Base-by-base conservation (phyloP, 768 basidiomycete species). In the Omphalotus guepiniiformis region DNA sequence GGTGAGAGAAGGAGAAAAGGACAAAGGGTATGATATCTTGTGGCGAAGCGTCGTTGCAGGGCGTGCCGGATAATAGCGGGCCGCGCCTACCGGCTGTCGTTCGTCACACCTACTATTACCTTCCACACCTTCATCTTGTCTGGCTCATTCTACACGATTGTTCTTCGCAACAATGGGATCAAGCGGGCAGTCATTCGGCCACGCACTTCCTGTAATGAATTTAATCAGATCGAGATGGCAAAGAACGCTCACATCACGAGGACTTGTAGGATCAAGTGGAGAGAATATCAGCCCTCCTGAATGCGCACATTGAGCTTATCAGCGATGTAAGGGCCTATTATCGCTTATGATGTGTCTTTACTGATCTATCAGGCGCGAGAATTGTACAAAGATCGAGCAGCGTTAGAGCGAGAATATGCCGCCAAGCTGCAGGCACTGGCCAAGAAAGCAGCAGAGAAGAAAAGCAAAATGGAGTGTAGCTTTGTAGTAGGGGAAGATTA, bases 391-490 rank as follows among this genome's bases (percentile, higher is more conserved):
- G 84, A 83, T 42, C 76, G 83, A 37, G 80, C 69, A 8, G 74
- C 70, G 6, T 67, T 92, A 9, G 90, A 93, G 63, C 79, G 83
- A 42, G 89, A 93, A 60, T 92, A 89, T 59, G 85, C 88, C 0
- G 60, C 65, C 21, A 90, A 86, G 59, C 70, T 93, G 8, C 82
- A 84, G 57, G 63, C 70, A 13, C 63, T 93, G 26, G 73, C 74
- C 6, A 82, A 76, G 62, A 89, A 82, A 59, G 81, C 82, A 1
- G 64, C 70, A 8, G 90, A 92, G 36, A 87, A 81, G 74, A 87
- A 85, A 63, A 66, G 64, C 37, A 87, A 78, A 64, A 71, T 72
- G 47, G 76, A 77, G 48, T 58, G 69, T 1, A 58, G 65, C 7
- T 66, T 85, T 19, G 77, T 85, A 6, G 63, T 90, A 8, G 90